phyloP scores from a whole-genome alignment of 305 asterid genomes.

The Rubia peregrina region DNA sequence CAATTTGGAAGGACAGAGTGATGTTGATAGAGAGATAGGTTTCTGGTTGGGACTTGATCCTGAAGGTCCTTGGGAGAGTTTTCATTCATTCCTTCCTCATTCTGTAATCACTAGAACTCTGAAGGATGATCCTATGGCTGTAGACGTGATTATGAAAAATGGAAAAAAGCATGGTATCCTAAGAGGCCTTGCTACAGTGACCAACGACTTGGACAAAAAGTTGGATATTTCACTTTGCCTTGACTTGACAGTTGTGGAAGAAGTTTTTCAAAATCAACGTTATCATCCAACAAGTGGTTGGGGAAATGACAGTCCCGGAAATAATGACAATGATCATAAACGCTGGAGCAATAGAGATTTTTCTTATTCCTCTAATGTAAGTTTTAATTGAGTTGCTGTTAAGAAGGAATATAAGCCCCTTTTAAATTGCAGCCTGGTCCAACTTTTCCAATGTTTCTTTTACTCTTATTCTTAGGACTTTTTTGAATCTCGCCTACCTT shows the following conservation, averaged over 20 bases:
- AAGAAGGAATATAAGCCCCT: conserved; percentile 11
- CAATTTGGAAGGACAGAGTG: conserved; percentile 39
- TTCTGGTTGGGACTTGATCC: conserved; percentile 85
- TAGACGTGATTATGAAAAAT: conserved; percentile 75
- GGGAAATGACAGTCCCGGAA: conserved; percentile 34
- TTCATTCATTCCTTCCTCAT: conserved; percentile 83
- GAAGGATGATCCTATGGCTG: conserved; percentile 70
- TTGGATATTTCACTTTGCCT: conserved; percentile 63
- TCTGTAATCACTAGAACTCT: conserved; percentile 73
- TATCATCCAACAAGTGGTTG: conserved; percentile 50
- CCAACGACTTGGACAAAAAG: conserved; percentile 77
- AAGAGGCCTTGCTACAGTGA: conserved; percentile 75
- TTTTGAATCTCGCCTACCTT: conserved; percentile 53
- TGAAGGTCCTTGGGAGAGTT: conserved; percentile 94
- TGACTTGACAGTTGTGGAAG: conserved; percentile 39
- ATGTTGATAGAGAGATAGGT: conserved; percentile 60
- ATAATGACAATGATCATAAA: conserved; percentile 34
- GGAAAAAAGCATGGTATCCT: conserved; percentile 85
- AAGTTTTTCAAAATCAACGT: conserved; percentile 59
- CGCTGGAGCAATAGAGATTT: conserved; percentile 62
- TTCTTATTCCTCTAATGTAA: conserved; percentile 47
- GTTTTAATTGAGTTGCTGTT: conserved; percentile 19
- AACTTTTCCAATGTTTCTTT: conserved; percentile 15
- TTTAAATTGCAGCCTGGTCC: not conserved
- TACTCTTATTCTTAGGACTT: conserved; percentile 32